phyloP scores from a whole-genome alignment of 2,329 filamentous ascomycete species.

The Trichoderma pleuroti region DNA sequence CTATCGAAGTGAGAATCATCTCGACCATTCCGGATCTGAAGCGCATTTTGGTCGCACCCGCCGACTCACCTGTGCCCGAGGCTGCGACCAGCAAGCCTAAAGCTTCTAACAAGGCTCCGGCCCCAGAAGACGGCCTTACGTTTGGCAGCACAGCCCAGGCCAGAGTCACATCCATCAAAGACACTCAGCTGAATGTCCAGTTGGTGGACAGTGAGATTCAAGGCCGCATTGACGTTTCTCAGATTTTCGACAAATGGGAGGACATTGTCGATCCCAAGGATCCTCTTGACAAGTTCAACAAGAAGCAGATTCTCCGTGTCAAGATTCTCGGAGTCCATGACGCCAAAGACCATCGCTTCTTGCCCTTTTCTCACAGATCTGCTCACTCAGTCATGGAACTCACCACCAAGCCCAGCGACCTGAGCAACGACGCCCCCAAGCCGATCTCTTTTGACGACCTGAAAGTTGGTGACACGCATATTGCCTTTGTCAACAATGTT shows the following conservation, averaged over 20 bases:
- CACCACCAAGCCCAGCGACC: slow-evolving; percentile 70
- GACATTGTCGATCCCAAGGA: slow-evolving; percentile 79
- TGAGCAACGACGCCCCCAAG: slow-evolving; percentile 43
- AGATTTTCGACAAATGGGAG: slow-evolving; percentile 84
- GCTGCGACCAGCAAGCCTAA: slow-evolving; percentile 39
- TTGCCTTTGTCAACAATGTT: slow-evolving; percentile 91
- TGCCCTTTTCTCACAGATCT: slow-evolving; percentile 83
- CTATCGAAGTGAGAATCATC: slow-evolving; percentile 67
- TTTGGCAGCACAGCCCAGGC: slow-evolving; percentile 73
- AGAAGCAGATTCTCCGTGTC: slow-evolving; percentile 67
- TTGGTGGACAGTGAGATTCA: slow-evolving; percentile 70
- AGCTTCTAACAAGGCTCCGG: slow-evolving; percentile 28
- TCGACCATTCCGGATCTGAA: slow-evolving; percentile 67
- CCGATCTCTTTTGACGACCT: slow-evolving; percentile 70
- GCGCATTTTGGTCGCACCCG: slow-evolving; percentile 59
- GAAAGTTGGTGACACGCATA: slow-evolving; percentile 64
- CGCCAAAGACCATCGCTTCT: slow-evolving; percentile 82
- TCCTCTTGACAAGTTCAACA: slow-evolving; percentile 69
- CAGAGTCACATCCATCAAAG: slow-evolving; percentile 77
- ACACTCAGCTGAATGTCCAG: slow-evolving; percentile 87
- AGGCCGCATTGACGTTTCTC: slow-evolving; percentile 89
- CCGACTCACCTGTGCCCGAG: slow-evolving; percentile 41
- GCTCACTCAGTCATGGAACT: slow-evolving; percentile 83
- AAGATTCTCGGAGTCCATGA: slow-evolving; percentile 85
- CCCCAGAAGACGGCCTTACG: slow-evolving; percentile 64